These are phyloP conservation scores for Cryptomeria japonica DNA, from an alignment of 75 land plant genomes.

Conservation along the genomic window DNA sequence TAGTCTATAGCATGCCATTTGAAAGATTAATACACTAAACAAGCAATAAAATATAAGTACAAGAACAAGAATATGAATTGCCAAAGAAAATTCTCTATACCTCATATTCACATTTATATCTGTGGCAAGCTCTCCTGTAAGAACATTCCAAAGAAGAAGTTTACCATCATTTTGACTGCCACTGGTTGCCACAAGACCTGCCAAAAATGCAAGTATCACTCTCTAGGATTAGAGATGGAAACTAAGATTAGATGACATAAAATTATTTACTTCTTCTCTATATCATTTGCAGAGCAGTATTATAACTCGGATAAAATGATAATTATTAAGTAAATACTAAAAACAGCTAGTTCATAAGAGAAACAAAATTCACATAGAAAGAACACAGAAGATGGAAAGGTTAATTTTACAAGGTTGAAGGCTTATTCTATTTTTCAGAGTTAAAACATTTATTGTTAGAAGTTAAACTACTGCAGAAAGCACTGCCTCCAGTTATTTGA, in stretches of 20 bases:
- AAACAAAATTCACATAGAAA: no score
- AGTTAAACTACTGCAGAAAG: no score
- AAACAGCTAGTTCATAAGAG: no score
- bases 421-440: no score
- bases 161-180: conserved; percentile 46
- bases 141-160: conserved; percentile 47
- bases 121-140: conserved; percentile 37
- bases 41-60: neutral
- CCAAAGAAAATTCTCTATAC: conserved; percentile 14
- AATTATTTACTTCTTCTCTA: no score
- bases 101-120: conserved; percentile 38
- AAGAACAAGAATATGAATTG: neutral
- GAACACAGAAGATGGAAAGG: no score
- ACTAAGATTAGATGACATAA: neutral
- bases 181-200: conserved; percentile 52
- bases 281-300: no score
- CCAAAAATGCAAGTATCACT: conserved; percentile 9
- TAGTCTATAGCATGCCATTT: neutral
- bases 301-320: no score
- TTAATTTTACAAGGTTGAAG: no score
- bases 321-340: no score
- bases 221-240: neutral
- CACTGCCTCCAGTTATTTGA: no score
- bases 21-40: neutral
- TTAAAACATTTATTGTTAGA: no score